Evolutionary conservation across 2,329 filamentous ascomycete species (phyloP).

Genomic region (Fusarium albosuccineum): DNA sequence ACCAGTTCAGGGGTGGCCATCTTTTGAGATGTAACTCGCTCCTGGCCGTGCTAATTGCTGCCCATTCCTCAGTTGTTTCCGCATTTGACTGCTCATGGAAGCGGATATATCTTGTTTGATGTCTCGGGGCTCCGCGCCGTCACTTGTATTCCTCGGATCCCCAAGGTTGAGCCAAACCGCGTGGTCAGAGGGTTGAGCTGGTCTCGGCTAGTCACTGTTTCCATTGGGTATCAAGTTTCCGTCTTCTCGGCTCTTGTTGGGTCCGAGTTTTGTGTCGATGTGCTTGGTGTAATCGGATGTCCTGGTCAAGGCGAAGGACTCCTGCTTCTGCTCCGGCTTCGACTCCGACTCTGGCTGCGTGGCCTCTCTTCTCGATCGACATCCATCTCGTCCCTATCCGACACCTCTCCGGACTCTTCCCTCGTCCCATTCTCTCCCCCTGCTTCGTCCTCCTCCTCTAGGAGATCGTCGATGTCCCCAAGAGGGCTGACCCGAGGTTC

Average conservation of each 20-base stretch:
- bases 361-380: conserved; percentile 51
- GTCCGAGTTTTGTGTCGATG: not conserved
- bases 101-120: not conserved
- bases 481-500: conserved; percentile 88
- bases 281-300: not conserved
- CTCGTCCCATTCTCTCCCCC: conserved; percentile 48
- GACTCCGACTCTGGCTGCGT: conserved; percentile 40
- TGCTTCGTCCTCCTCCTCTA: conserved; percentile 70
- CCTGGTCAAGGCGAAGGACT: conserved; percentile 47
- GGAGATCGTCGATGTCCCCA: conserved; percentile 80
- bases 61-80: not conserved
- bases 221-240: too few relatives aligned
- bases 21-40: not conserved
- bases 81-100: too few relatives aligned
- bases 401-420: conserved; percentile 58
- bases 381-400: conserved; percentile 55
- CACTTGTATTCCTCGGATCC: not conserved
- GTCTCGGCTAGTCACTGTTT: too few relatives aligned
- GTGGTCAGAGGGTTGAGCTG: not conserved
- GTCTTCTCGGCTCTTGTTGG: too few relatives aligned
- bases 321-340: conserved; percentile 27
- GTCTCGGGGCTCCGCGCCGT: not conserved
- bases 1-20: too few relatives aligned
- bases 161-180: not conserved
- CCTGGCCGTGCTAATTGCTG: not conserved